Evolutionary conservation across 805 yeast species (phyloP), one percentile per base, ranked within the genome.

Genomic region (Pichia nakasei): DNA sequence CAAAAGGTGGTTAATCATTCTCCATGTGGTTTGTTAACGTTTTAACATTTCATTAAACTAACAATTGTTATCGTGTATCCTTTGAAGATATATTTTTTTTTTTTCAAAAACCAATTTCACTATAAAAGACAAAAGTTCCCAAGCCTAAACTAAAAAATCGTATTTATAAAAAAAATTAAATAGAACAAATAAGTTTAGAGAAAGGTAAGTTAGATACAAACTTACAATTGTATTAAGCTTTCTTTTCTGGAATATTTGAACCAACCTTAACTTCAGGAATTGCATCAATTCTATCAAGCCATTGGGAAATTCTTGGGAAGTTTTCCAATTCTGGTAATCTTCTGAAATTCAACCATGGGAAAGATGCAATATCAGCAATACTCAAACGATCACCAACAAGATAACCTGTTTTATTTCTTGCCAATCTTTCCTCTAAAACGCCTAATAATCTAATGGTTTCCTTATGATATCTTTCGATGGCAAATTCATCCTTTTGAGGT

Each of bases 331-430:
- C 47, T 9, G 48, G 44, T 29, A 32, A 26, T 18, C 37, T 3
- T n/a, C 37, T 47, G 11, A 44, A 43, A 12, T 40, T 38, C 24
- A 70, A 63, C 83, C 82, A 77, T 3, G 75, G 68, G 48, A 60
- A 67, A 5, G 68, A 57, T 11, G 68, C 66, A 37, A 78, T 58
- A 58, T 82, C 91, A 5, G 84, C 84, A 50, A 76, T 69, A 13
- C 79, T 66, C 39, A 79, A 53, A 41, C 72, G 75, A 48, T 74
- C 74, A 37, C 85, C 83, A 41, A 78, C 85, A 22, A 80, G 61
- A 61, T 63, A 82, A 2, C 81, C 82, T 11, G 64, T 61, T 36
- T 60, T 58, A 52, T 71, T 78, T 42, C 68, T 60, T 35, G 61
- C 60, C 52, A 80, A 63, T 55, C 73, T 70, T 34, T 61, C 65